Conservation (phyloP, 192 early-diverging fungal species). For the Coemansia sp. region DNA sequence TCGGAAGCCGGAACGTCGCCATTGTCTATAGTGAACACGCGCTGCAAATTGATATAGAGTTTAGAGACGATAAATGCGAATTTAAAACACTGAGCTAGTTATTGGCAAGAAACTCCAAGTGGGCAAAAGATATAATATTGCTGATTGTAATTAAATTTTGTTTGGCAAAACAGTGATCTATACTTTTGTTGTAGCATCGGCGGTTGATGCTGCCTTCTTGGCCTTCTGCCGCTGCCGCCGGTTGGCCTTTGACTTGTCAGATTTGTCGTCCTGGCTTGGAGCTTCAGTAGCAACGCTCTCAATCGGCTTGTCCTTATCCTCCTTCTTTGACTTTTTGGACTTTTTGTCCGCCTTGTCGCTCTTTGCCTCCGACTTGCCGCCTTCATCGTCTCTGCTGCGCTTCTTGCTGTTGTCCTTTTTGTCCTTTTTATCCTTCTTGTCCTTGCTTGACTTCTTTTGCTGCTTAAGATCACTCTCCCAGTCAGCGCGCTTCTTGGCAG, state of each 20-base stretch:
- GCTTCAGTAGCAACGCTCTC: not conserved
- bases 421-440: constrained; percentile 36
- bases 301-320: constrained; percentile 1
- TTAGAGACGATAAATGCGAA: not conserved
- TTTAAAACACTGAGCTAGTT: not conserved
- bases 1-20: constrained; percentile 40
- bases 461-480: constrained; percentile 31
- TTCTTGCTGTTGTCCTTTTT: constrained; percentile 9
- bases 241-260: constrained; percentile 19
- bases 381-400: constrained; percentile 5
- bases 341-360: constrained; percentile 14
- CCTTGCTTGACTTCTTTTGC: constrained; percentile 16
- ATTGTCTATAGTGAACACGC: constrained; percentile 10
- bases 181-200: not conserved
- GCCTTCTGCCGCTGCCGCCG: constrained; percentile 48
- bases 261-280: not conserved
- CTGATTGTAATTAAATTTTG: not conserved
- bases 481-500: constrained; percentile 13
- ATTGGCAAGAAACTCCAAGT: no score
- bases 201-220: constrained; percentile 12
- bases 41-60: not conserved
- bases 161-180: not conserved
- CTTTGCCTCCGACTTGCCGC: constrained; percentile 24
- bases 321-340: constrained; percentile 30
- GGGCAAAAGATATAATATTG: no score